Base-by-base conservation (phyloP, 768 basidiomycete species). In the Neoboletus magnificus region DNA sequence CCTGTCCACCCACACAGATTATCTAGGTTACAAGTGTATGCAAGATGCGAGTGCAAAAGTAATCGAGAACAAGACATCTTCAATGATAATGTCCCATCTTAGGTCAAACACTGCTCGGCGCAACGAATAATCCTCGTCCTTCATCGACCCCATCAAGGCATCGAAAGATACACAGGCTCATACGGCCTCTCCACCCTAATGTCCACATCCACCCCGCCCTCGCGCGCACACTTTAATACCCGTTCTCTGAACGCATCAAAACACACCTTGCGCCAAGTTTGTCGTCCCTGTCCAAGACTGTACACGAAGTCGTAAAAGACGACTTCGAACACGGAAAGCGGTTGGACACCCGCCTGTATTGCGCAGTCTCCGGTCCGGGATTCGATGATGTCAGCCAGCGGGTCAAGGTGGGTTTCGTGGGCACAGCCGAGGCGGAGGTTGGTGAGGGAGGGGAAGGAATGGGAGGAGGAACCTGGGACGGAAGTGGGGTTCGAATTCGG, bases 111-210 rank as follows among this genome's bases (percentile, higher is more conserved):
- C 23, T 15, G 10, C 15, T 16, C 23, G 12, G n/a, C n/a, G n/a
- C n/a, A n/a, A n/a, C n/a, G n/a, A n/a, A n/a, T n/a, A n/a, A n/a
- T n/a, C n/a, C n/a, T n/a, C n/a, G n/a, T n/a, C n/a, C n/a, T 45
- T 9, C 48, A 29, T 12, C 22, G 16, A 22, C 5, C 4, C 13
- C 48, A 3, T 60, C 60, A 60, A 45, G 66, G 42, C 35, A 59
- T 18, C 0, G 59, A 18, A 11, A 69, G 25, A 50, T 68, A 69
- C 32, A 48, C 58, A 0, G 67, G 67, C 10, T 69, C 63, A 15
- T 68, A 68, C 27, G 67, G 65, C 52, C 65, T 39, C 41, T 69
- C 65, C 3, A 69, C 60, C 36, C 42, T 40, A 1, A 68, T 67
- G 3, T 62, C 62, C 37, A 69, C 67, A 3, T 64, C 54, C 39